Percentiles rank a stretch among this genome's conserved stretches.
These are phyloP conservation scores for Plenodomus tracheiphilus DNA, from an alignment of 2,329 filamentous ascomycete genomes.

Conservation along the genomic window DNA sequence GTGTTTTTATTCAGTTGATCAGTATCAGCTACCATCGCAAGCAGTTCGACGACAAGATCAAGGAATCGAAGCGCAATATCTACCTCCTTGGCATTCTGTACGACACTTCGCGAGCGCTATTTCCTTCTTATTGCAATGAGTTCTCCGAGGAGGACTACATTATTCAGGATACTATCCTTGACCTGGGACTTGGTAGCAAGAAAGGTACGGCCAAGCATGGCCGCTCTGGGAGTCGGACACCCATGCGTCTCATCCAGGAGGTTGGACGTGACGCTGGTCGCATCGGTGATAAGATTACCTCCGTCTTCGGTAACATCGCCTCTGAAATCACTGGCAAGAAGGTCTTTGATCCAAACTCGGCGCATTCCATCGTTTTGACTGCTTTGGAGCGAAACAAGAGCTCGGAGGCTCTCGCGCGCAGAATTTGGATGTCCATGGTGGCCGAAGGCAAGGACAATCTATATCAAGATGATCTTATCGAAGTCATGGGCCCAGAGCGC, in stretches of 20 bases:
- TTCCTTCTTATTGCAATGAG: slow-evolving; percentile 89
- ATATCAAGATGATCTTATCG: slow-evolving; percentile 77
- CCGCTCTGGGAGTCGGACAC: slow-evolving; percentile 68
- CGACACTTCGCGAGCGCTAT: slow-evolving; percentile 84
- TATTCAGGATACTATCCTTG: slow-evolving; percentile 71
- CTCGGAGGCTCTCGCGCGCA: slow-evolving; percentile 88
- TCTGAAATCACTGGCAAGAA: slow-evolving; percentile 95
- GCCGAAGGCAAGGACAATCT: slow-evolving; percentile 83
- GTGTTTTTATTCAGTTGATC: slow-evolving; percentile 78
- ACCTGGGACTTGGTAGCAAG: slow-evolving; percentile 66
- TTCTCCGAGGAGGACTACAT: slow-evolving; percentile 90
- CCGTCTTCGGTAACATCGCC: slow-evolving; percentile 88
- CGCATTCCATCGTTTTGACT: slow-evolving; percentile 86
- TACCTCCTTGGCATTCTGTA: slow-evolving; percentile 82
- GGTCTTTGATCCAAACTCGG: slow-evolving; percentile 88
- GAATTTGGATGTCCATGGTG: slow-evolving; percentile 98
- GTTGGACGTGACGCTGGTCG: slow-evolving; percentile 70
- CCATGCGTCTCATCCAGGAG: slow-evolving; percentile 74
- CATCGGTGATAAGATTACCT: slow-evolving; percentile 90
- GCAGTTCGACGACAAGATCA: slow-evolving; percentile 80
- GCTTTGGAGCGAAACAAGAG: slow-evolving; percentile 83
- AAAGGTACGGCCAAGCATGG: slow-evolving; percentile 51
- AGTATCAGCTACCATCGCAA: slow-evolving; percentile 84
- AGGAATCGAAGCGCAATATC: slow-evolving; percentile 85
- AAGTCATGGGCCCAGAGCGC: slow-evolving; percentile 79